Evolutionary conservation across 2,329 filamentous ascomycete species (phyloP).

Genomic region (Ophiocordyceps robertsii): DNA sequence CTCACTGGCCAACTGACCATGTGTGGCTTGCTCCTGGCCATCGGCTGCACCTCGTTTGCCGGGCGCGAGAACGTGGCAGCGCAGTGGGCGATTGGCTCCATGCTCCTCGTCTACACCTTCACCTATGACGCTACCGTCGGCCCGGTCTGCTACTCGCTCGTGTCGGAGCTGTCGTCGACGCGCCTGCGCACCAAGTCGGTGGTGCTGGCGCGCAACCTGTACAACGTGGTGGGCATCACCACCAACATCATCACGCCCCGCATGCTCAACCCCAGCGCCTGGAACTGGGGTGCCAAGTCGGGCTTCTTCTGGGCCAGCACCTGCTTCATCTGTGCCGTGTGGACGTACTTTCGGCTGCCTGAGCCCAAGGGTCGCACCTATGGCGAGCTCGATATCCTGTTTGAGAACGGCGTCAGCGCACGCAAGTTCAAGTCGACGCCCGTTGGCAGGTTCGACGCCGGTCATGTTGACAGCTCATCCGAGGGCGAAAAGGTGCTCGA

Average conservation of each 20-base stretch:
- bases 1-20: slow-evolving; percentile 35
- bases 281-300: slow-evolving; percentile 33
- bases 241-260: slow-evolving; percentile 31
- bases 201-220: slow-evolving; percentile 29
- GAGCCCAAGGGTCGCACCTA: slow-evolving; percentile 41
- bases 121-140: slow-evolving; percentile 25
- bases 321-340: slow-evolving; percentile 30
- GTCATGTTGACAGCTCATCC: slow-evolving; percentile 1
- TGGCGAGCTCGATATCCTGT: slow-evolving; percentile 42
- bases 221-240: slow-evolving; percentile 34
- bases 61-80: slow-evolving; percentile 29
- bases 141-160: slow-evolving; percentile 69
- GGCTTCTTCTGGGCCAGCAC: slow-evolving; percentile 32
- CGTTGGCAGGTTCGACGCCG: slow-evolving; percentile 14
- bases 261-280: slow-evolving; percentile 32
- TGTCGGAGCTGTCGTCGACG: slow-evolving; percentile 37
- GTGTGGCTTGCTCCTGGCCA: slow-evolving; percentile 23
- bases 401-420: slow-evolving; percentile 29
- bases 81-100: slow-evolving; percentile 32
- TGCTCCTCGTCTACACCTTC: slow-evolving; percentile 30
- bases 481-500: slow-evolving; percentile 10
- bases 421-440: slow-evolving; percentile 23
- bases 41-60: slow-evolving; percentile 42
- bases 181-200: slow-evolving; percentile 32
- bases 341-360: slow-evolving; percentile 38